Evolutionary conservation across 306 rosid genomes (phyloP), one percentile per base, ranked within the genome.

Genomic region (Quercus cerris): DNA sequence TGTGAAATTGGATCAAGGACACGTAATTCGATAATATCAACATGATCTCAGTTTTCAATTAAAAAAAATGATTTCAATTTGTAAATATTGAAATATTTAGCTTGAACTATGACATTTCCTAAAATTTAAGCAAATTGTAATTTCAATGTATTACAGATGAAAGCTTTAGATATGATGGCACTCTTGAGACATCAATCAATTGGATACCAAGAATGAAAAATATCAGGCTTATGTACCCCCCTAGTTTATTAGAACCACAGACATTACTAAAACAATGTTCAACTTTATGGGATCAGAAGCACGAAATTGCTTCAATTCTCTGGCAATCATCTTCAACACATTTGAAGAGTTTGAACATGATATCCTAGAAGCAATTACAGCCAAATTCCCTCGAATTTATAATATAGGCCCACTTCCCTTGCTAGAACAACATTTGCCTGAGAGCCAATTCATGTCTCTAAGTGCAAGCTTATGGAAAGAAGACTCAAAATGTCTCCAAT

Each of bases 391-490:
- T 19, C 68, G 20, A 49, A 82, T 77, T 52, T 86, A 82, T 76
- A 73, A 71, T 18, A 71, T 80, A 19, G 86, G 89, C 3, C 85
- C 85, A 1, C 75, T 86, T 46, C 52, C 77, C 55, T 61, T 80
- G 19, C 75, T 80, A 22, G 13, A 30, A 30, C 41, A 61, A 18
- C 78, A 80, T 41, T 51, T 73, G 5, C 80, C 57, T 0, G 57
- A 84, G 14, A 69, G 44, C 70, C 38, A 56, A 9, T 57, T 59
- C 59, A 82, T 72, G 41, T 78, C 89, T 8, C 31, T 82, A 17
- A 12, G 71, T 14, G 66, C 81, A n/a, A 82, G 82, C 61, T 56
- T 82, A 51, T 85, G 88, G 86, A 82, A 82, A 74, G 88, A 82
- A 69, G 89, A 86, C 70, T 31, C 38, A 4, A 68, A 55, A 61